These are phyloP conservation scores for Clitopilus passeckerianus DNA, from an alignment of 768 basidiomycete species.

Conservation along the genomic window DNA sequence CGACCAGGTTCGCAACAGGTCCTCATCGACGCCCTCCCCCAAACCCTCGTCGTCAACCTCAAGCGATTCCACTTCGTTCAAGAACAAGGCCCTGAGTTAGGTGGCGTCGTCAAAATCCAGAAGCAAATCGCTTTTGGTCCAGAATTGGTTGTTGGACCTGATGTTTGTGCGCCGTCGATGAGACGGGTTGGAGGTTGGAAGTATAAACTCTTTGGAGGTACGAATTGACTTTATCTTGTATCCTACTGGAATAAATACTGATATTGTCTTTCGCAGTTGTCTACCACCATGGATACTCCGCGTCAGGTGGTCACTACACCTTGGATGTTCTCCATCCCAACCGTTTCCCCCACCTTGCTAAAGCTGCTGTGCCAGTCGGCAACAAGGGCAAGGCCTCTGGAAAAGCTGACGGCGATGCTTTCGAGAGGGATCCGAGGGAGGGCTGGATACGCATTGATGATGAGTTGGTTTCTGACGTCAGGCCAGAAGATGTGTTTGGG, in stretches of 20 bases:
- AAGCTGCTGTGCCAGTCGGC: constrained; percentile 16
- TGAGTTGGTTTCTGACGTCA: constrained; percentile 76
- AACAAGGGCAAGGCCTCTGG: not conserved
- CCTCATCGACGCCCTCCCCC: constrained; percentile 79
- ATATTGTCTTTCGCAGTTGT: constrained; percentile 43
- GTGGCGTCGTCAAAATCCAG: constrained; percentile 80
- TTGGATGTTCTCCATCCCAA: constrained; percentile 81
- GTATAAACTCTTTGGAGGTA: constrained; percentile 85
- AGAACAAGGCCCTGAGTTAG: constrained; percentile 49
- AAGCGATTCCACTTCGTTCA: constrained; percentile 77
- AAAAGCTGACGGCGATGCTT: not conserved
- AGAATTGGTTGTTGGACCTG: constrained; percentile 70
- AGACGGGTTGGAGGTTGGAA: constrained; percentile 15
- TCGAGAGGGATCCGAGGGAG: constrained; percentile 28
- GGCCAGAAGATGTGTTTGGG: constrained; percentile 65
- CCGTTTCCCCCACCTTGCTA: constrained; percentile 37
- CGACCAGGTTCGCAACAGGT: constrained; percentile 48
- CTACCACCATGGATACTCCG: constrained; percentile 91
- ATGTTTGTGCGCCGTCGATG: constrained; percentile 30
- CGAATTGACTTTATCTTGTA: constrained; percentile 12
- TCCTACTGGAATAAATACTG: not conserved
- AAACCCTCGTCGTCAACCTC: constrained; percentile 81
- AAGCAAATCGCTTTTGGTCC: constrained; percentile 78
- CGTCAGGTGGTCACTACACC: constrained; percentile 94
- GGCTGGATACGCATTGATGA: constrained; percentile 95